Evolutionary conservation across 441 rosid genomes (phyloP), one percentile per base, ranked within the genome.

Genomic region (Pelargonium fulgidum): DNA sequence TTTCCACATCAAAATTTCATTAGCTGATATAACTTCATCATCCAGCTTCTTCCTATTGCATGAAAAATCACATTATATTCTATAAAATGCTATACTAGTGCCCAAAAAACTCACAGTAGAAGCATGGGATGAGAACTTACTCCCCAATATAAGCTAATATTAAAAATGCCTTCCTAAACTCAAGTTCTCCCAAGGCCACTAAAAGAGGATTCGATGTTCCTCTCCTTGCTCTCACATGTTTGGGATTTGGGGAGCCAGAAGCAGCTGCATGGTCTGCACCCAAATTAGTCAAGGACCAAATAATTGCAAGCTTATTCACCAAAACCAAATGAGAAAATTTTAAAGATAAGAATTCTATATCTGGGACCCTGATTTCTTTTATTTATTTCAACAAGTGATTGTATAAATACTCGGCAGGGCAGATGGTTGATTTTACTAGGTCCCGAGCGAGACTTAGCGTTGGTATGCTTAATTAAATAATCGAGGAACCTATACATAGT

Each of bases 101-200:
- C 48, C 62, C 20, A 22, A 24, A 73, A 65, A 17, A 36, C 13
- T 52, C 36, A 56, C 65, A 62, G 68, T 52, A 77, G 9, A 1
- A 17, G 52, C 4, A 47, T 19, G 20, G 9, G 29, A 20, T 19
- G 26, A 19, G 26, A 17, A 77, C 84, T 78, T 73, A 93, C 97
- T 76, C 80, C 17, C 86, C 89, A 20, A 85, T 73, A 70, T 91
- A 93, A 78, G 72, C 86, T 41, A 89, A 70, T 5, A 93, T 74
- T 6, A 93, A 78, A 75, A 93, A 93, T 0, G 79, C 84, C 65
- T 89, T 93, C 10, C 85, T 72, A 56, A 89, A 89, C 56, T 89
- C 93, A 3, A 91, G 87, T 62, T 87, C 91, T 11, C 83, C 79
- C 62, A 89, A 77, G 3, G 94, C 93, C 69, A 73, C 65, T 13